Evolutionary conservation across 1,139 yeast species (phyloP), one percentile per base, ranked within the genome.

Genomic region (Hanseniaspora uvarum): DNA sequence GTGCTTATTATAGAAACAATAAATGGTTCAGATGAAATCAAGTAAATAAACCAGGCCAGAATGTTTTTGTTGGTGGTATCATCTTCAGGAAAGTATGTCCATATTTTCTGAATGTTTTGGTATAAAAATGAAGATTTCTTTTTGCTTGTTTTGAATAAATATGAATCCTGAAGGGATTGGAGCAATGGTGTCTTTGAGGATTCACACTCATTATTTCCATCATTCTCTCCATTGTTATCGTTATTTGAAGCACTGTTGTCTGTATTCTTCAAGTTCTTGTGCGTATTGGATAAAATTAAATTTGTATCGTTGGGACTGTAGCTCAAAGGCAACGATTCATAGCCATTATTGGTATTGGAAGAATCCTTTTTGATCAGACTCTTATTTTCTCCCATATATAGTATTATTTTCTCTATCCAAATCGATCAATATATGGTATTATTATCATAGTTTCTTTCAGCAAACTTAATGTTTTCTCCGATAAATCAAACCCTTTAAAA

Each of bases 1-100:
- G 87, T 81, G 1, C 87, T 81, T 7, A 83, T 81, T 1, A 82
- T 86, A 38, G 83, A 77, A 5, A 83, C 88, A 10, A 81, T 75
- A 62, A 81, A 83, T 0, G 89, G 88, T 62, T 83, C 88, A 36
- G 84, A 78, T 0, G 87, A 86, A 75, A 83, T 79, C 1, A 81
- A 71, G 59, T 78, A 80, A 10, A 79, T 67, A 58, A 75, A 74
- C 81, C 81, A 76, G 1, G 79, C 80, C 40, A 66, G 59, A 1
- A 75, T 65, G 58, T 75, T 77, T 18, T 62, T 55, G 10, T 59
- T 61, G 0, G 73, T 64, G 10, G 70, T 69, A 18, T 56, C 59
- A 11, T 53, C 58, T 24, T 53, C 55, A 14, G 55, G 47, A 21
- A 28, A 46, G 19, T 46, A 41, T 28, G 21, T 44, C 56, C 39